These are phyloP conservation scores for Porogramme epimiltina DNA, from an alignment of 1,284 basidiomycete species.

Conservation along the genomic window DNA sequence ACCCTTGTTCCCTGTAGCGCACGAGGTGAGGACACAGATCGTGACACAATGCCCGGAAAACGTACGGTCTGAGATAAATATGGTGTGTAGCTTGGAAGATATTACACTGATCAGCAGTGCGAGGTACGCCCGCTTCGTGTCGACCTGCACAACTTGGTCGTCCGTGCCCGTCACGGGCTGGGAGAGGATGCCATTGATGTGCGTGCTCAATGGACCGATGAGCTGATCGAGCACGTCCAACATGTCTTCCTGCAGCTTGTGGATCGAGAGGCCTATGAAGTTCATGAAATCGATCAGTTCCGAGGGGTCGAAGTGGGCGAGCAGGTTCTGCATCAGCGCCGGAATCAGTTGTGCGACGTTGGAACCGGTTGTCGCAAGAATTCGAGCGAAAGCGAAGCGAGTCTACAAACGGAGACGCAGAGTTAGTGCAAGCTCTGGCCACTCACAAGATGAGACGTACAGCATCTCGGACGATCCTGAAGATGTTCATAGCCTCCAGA, in stretches of 20 bases:
- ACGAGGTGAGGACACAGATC: conserved; percentile 4
- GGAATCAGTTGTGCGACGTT: conserved; percentile 84
- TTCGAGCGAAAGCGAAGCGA: conserved; percentile 93
- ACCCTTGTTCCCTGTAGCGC: conserved; percentile 82
- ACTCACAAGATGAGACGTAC: conserved; percentile 49
- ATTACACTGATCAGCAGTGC: conserved; percentile 84
- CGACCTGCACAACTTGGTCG: conserved; percentile 81
- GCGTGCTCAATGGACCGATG: conserved; percentile 82
- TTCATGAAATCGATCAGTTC: conserved; percentile 96
- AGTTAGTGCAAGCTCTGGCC: background rate
- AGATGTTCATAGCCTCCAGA: conserved; percentile 85
- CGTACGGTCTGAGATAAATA: conserved; percentile 85
- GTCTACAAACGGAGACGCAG: conserved; percentile 51
- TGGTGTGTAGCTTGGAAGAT: conserved; percentile 76
- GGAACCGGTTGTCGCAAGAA: conserved; percentile 87
- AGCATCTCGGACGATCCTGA: conserved; percentile 90
- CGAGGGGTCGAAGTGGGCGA: conserved; percentile 89
- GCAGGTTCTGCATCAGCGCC: conserved; percentile 83
- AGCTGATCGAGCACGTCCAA: conserved; percentile 89
- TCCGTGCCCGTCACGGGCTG: conserved; percentile 90
- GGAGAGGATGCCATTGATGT: conserved; percentile 82
- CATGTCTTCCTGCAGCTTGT: conserved; percentile 88
- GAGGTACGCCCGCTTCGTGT: conserved; percentile 92
- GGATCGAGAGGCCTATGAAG: conserved; percentile 90
- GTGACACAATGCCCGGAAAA: too few relatives aligned